Percentiles rank a stretch among this genome's conserved stretches.
These are phyloP conservation scores for Chalciporus sphaerocephalus DNA, from an alignment of 768 basidiomycete genomes.

Conservation along the genomic window DNA sequence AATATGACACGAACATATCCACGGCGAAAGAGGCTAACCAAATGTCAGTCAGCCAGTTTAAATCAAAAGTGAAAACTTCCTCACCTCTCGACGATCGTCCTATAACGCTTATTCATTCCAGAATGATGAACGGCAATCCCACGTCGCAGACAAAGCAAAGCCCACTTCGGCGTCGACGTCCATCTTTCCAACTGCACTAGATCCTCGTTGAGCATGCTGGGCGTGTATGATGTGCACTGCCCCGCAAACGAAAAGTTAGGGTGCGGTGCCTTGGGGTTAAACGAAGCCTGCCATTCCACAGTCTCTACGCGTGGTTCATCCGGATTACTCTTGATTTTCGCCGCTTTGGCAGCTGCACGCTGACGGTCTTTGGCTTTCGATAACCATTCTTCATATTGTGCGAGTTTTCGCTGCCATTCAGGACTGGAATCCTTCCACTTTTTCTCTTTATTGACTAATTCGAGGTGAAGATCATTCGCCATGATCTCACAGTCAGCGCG, in stretches of 20 bases:
- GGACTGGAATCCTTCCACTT: constrained; percentile 45
- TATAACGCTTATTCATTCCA: constrained; percentile 63
- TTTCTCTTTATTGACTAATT: constrained; percentile 42
- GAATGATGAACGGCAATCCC: constrained; percentile 69
- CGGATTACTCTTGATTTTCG: constrained; percentile 36
- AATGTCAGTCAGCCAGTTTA: background rate
- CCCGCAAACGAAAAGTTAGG: constrained; percentile 59
- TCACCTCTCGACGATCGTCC: constrained; percentile 55
- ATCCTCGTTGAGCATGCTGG: constrained; percentile 46
- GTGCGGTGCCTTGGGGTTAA: constrained; percentile 55
- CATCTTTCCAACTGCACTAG: constrained; percentile 34
- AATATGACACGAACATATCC: constrained; percentile 64
- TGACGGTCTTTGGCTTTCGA: constrained; percentile 45
- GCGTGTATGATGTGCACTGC: constrained; percentile 38
- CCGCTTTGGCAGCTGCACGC: constrained; percentile 37
- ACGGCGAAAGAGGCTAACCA: constrained; percentile 44
- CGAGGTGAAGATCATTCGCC: constrained; percentile 34
- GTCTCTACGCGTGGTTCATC: constrained; percentile 24
- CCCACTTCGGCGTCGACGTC: constrained; percentile 40
- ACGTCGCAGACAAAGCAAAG: constrained; percentile 44
- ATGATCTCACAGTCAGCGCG: constrained; percentile 55
- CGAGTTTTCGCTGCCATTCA: constrained; percentile 48
- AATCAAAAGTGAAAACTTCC: background rate
- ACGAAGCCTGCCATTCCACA: constrained; percentile 47
- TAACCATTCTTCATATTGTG: constrained; percentile 50